Percentiles rank a stretch among this genome's conserved stretches.
phyloP scores from a whole-genome alignment of 129 eudicot genomes.

The Chrysanthemum makinoi region DNA sequence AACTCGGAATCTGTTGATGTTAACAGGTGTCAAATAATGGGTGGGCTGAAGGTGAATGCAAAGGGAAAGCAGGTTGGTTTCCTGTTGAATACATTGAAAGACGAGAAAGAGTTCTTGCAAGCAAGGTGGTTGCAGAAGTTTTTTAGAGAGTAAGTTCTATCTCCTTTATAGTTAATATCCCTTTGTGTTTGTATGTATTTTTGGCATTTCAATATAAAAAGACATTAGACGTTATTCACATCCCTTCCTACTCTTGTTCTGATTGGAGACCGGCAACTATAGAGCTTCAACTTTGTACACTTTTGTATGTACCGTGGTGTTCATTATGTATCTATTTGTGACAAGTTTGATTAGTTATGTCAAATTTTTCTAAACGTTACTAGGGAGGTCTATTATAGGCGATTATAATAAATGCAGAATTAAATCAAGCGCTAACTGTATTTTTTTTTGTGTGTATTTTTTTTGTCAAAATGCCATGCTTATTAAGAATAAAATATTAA shows the following conservation, averaged over 20 bases:
- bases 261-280: constrained; percentile 3
- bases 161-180: not conserved
- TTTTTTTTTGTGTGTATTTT: no score
- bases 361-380: not conserved
- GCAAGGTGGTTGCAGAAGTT: constrained; percentile 82
- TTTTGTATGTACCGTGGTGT: constrained; percentile 1
- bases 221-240: not conserved
- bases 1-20: not conserved
- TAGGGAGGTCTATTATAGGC: not conserved
- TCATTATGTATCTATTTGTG: no score
- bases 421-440: not conserved
- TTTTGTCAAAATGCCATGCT: no score
- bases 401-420: not conserved
- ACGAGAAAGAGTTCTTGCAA: constrained; percentile 96
- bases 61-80: constrained; percentile 97
- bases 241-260: constrained; percentile 13
- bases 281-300: not conserved
- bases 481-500: no score
- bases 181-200: constrained; percentile 13
- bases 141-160: constrained; percentile 30
- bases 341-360: not conserved
- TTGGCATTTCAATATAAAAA: constrained; percentile 1
- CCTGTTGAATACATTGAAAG: constrained; percentile 84
- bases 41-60: constrained; percentile 99
- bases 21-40: constrained; percentile 90